These are phyloP conservation scores for Ulmus americana DNA, from an alignment of 331 rosid species.

Conservation along the genomic window DNA sequence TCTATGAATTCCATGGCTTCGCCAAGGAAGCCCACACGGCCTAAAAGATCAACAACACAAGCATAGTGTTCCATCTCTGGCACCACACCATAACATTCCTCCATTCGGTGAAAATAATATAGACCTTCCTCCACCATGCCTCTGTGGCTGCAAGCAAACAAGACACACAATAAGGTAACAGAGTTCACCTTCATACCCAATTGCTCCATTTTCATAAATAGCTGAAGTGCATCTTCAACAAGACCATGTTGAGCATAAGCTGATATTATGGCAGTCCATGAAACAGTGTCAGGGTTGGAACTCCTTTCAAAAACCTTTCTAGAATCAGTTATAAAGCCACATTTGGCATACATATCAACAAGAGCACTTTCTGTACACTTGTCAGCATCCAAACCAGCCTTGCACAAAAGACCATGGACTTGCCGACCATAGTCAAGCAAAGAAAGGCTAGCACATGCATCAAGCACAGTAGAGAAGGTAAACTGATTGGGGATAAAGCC, in stretches of 20 bases:
- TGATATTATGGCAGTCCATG: slow-evolving; percentile 69
- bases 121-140: slow-evolving; percentile 70
- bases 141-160: slow-evolving; percentile 74
- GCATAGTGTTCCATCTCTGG: slow-evolving; percentile 75
- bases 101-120: slow-evolving; percentile 43
- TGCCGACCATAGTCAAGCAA: slow-evolving; percentile 57
- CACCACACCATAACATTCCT: slow-evolving; percentile 38
- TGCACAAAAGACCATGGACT: slow-evolving; percentile 56
- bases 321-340: slow-evolving; percentile 50
- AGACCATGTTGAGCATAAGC: slow-evolving; percentile 71
- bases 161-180: slow-evolving; percentile 56
- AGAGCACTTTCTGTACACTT: slow-evolving; percentile 65
- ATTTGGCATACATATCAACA: slow-evolving; percentile 68
- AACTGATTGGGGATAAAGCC: slow-evolving; percentile 55
- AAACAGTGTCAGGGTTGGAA: slow-evolving; percentile 52
- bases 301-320: slow-evolving; percentile 40
- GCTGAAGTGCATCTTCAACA: slow-evolving; percentile 51
- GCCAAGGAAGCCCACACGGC: slow-evolving; percentile 52
- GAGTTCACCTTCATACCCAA: slow-evolving; percentile 39
- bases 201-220: slow-evolving; percentile 53
- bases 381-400: slow-evolving; percentile 45
- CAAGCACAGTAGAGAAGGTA: slow-evolving; percentile 55
- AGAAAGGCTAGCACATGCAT: slow-evolving; percentile 58
- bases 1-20: slow-evolving; percentile 57
- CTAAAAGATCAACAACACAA: slow-evolving; percentile 65